Conservation (phyloP, 148 eudicot genomes). For the Rhododendron ovatum region DNA sequence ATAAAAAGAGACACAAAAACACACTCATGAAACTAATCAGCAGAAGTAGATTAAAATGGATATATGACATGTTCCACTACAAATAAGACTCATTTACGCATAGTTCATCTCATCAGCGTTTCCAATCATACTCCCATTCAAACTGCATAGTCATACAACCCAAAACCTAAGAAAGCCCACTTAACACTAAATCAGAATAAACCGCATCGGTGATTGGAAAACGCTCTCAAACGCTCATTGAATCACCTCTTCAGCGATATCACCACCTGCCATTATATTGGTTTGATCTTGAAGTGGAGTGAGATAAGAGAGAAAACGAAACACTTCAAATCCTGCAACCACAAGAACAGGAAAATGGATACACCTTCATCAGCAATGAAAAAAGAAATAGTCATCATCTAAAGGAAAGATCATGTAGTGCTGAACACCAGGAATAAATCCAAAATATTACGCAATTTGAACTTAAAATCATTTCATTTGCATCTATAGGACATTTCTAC, state of each 20-base stretch:
- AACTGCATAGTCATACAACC: background rate
- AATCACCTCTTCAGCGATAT: background rate
- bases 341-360: background rate
- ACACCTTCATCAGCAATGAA: background rate
- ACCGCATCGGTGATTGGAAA: background rate
- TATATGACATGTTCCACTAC: background rate
- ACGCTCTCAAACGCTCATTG: background rate
- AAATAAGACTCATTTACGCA: background rate
- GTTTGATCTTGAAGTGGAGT: conserved; percentile 12
- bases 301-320: conserved; percentile 12
- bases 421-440: background rate
- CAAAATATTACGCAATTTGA: background rate
- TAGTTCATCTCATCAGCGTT: background rate
- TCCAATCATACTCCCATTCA: background rate
- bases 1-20: too few relatives aligned
- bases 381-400: background rate
- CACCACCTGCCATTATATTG: background rate
- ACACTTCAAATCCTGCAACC: conserved; percentile 11
- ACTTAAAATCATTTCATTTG: background rate
- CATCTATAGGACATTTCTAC: background rate
- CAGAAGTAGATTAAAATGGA: background rate
- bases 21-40: background rate
- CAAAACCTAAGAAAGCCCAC: background rate
- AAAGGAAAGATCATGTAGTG: background rate
- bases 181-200: background rate